phyloP scores from a whole-genome alignment of 2,329 filamentous ascomycete species.

The Penicillium sp. region DNA sequence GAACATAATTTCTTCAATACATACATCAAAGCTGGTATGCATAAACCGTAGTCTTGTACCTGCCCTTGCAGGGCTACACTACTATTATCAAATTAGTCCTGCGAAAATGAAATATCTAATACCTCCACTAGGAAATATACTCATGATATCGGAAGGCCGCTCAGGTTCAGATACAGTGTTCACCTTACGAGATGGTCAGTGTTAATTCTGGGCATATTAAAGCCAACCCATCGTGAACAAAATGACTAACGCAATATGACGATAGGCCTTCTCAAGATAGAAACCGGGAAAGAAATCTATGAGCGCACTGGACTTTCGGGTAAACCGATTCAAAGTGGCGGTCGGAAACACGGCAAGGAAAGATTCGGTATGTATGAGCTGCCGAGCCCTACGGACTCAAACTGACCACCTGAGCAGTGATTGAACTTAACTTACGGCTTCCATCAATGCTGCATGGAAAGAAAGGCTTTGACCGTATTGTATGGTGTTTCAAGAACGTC shows the following conservation, averaged over 20 bases:
- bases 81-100: not conserved
- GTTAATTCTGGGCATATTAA: not conserved
- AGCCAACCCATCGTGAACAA: not conserved
- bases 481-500: constrained; percentile 77
- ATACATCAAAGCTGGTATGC: constrained; percentile 74
- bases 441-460: constrained; percentile 80
- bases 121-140: constrained; percentile 61
- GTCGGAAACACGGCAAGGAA: constrained; percentile 64
- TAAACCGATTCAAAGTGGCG: constrained; percentile 59
- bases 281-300: constrained; percentile 77
- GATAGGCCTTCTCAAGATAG: constrained; percentile 68
- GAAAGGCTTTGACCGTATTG: constrained; percentile 74
- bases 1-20: constrained; percentile 75
- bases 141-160: constrained; percentile 80
- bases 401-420: constrained; percentile 51
- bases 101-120: not conserved
- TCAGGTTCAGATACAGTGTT: constrained; percentile 70
- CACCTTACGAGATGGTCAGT: constrained; percentile 65
- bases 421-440: constrained; percentile 72
- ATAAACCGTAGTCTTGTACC: not conserved
- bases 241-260: not conserved
- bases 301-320: constrained; percentile 80
- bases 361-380: constrained; percentile 64
- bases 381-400: not conserved
- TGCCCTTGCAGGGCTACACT: not conserved